Evolutionary conservation across 2,329 filamentous ascomycete species (phyloP).

Genomic region (Endoconidiophora polonica): DNA sequence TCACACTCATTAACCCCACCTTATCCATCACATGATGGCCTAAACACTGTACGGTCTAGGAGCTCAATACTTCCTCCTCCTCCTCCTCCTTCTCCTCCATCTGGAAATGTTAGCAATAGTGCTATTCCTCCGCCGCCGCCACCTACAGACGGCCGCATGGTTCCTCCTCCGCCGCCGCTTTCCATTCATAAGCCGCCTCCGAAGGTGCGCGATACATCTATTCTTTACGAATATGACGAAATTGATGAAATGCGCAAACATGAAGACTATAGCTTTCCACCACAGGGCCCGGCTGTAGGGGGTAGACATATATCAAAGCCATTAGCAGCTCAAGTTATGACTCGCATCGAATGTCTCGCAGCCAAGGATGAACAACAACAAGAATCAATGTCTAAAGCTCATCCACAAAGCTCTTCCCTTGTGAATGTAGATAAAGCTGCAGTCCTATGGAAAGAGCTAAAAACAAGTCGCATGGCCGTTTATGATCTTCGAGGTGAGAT

Average conservation of each 20-base stretch:
- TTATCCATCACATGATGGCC: too few species aligned
- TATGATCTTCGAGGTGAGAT: slow-evolving; percentile 5
- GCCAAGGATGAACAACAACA: too few species aligned
- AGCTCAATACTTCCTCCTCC: neutral
- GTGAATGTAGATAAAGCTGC: neutral
- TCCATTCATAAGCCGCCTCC: neutral
- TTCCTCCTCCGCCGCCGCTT: neutral
- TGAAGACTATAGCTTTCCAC: slow-evolving; percentile 2
- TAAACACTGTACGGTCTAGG: too few species aligned
- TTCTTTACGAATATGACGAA: slow-evolving; percentile 5
- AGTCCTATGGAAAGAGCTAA: neutral
- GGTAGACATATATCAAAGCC: neutral
- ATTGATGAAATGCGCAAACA: slow-evolving; percentile 3
- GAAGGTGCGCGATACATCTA: neutral
- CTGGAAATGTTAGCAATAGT: neutral
- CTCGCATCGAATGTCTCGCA: neutral
- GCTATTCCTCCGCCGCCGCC: slow-evolving; percentile 3
- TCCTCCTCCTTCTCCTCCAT: neutral
- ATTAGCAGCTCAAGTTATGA: neutral
- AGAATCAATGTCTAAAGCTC: neutral
- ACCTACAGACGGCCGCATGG: neutral
- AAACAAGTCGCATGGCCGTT: neutral
- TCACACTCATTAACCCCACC: neutral
- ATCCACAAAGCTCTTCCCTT: neutral
- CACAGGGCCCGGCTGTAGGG: neutral